Evolutionary conservation across 208 protist species (phyloP), one percentile per base, ranked within the genome.

Genomic region (Acanthamoeba sp.): DNA sequence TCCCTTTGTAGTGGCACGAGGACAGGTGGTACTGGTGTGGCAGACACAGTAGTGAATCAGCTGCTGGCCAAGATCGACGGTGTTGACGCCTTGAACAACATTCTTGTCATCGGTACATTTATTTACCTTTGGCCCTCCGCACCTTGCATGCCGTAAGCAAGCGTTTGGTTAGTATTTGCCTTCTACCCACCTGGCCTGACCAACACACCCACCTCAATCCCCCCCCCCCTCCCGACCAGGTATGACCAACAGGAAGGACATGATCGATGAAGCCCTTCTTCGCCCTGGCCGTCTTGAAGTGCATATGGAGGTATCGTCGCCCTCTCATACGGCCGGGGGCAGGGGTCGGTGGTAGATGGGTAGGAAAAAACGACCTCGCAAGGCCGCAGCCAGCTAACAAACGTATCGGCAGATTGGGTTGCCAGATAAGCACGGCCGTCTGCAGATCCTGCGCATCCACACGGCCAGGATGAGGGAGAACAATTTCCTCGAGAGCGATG

Each of bases 191-290:
- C n/a, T n/a, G n/a, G n/a, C n/a, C n/a, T n/a, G n/a, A n/a, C n/a
- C n/a, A n/a, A n/a, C n/a, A n/a, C n/a, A n/a, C n/a, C n/a, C n/a
- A n/a, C n/a, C n/a, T n/a, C n/a, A n/a, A n/a, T n/a, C n/a, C n/a
- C n/a, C n/a, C n/a, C n/a, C n/a, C n/a, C n/a, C n/a, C n/a, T n/a
- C n/a, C n/a, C n/a, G n/a, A n/a, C 10, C 32, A 71, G 64, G 64
- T 71, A 96, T 96, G 95, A 96, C 94, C 7, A 93, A 94, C 80
- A 96, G 99, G 52, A 97, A 98, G 45, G 99, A 99, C 96, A 97
- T 99, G 95, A 99, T 99, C 90, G 99, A 99, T 96, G 99, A 99
- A 69, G 99, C 99, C 48, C 98, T 99, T 45, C 96, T 99, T 6
- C 98, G 99, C 38, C 99, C 99, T 6, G 99, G 99, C 50, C 98